Evolutionary conservation across 129 eudicot genomes (phyloP).

Genomic region (Lactuca saligna): DNA sequence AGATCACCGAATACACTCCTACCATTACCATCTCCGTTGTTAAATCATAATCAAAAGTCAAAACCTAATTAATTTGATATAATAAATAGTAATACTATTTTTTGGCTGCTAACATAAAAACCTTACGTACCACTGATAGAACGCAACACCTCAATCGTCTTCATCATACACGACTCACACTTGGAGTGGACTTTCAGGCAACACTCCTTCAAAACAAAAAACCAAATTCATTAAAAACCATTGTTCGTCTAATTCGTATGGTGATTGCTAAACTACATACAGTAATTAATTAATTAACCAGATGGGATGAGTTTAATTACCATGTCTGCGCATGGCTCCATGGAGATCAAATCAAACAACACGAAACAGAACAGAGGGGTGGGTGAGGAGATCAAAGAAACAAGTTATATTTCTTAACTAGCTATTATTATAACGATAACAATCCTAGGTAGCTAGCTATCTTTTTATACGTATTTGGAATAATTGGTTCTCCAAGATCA

Average conservation of each 20-base stretch:
- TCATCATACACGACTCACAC: constrained; percentile 51
- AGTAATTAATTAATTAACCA: neutral
- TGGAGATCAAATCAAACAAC: constrained; percentile 16
- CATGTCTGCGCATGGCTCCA: constrained; percentile 43
- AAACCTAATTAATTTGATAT: neutral
- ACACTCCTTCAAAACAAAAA: constrained; percentile 35
- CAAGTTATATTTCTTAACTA: neutral
- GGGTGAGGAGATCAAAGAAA: neutral
- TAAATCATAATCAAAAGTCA: neutral
- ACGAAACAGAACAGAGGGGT: neutral
- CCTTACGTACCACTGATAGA: constrained; percentile 49
- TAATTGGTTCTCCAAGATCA: neutral
- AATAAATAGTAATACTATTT: too few species aligned
- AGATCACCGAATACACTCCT: constrained; percentile 38
- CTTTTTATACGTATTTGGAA: neutral
- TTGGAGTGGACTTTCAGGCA: constrained; percentile 48
- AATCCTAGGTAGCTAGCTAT: too few species aligned
- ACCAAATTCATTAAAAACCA: neutral
- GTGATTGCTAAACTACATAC: neutral
- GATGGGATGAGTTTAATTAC: neutral
- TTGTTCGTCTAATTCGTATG: neutral
- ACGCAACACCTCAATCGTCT: constrained; percentile 41
- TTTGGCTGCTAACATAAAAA: neutral
- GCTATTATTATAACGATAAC: neutral
- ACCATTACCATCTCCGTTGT: neutral